Evolutionary conservation across 495 filamentous ascomycete genomes (phyloP), one percentile per base, ranked within the genome.

Genomic region (Neurospora tetrasperma): DNA sequence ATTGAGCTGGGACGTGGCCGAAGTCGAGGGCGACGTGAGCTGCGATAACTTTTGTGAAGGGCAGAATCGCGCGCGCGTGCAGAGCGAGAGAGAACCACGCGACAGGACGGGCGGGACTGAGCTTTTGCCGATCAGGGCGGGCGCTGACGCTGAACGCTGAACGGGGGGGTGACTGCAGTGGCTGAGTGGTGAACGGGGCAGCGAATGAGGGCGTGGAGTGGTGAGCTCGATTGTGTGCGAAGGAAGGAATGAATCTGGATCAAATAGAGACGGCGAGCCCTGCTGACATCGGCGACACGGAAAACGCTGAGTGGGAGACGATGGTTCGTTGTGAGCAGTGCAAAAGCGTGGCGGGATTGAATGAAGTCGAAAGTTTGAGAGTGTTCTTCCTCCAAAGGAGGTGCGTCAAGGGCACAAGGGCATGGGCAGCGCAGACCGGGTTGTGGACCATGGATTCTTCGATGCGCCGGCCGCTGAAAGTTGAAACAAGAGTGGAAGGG

Each of bases 341-440:
- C 72, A 71, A 75, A 48, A 40, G 35, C 46, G 43, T 59, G 54
- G 73, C 71, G 69, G 71, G 70, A n/a, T 69, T n/a, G 70, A 70
- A n/a, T 69, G 74, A 76, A 69, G 76, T 79, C 74, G 73, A 75
- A 77, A 76, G 75, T 77, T 79, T 77, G 71, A 74, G 73, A 69
- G 70, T 69, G 71, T 71, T 70, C 74, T 31, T 31, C 27, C 27
- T 31, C 2, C 27, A 31, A 31, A 31, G 73, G 74, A 75, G 73
- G 77, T 66, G 72, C 71, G 70, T 71, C 71, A 75, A 75, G 54
- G 54, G 54, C 27, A 66, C 54, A 66, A 66, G 54, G 54, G 54
- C 54, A 62, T 62, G 54, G 54, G 54, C 23, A 62, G 23, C 54
- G 54, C 23, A 31, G 54, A 62, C 54, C 54, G 23, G 54, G 54